These are phyloP conservation scores for Amylocystis lapponica DNA, from an alignment of 768 basidiomycete genomes.

Conservation along the genomic window DNA sequence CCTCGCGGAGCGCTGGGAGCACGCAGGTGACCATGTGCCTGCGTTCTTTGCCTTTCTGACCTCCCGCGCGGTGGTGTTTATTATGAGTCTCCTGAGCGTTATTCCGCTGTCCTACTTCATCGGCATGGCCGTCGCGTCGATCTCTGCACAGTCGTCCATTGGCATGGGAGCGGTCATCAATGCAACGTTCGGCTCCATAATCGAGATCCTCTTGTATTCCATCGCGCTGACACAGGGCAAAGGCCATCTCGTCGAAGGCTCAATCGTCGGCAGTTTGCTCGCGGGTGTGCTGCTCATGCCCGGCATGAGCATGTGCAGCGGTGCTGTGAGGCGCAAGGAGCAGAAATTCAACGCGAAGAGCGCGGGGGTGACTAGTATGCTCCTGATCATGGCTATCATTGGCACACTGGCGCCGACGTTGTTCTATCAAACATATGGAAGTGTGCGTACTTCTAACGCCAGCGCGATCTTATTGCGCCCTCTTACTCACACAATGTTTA, in stretches of 20 bases:
- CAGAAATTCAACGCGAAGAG: conserved; percentile 99
- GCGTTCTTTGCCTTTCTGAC: conserved; percentile 64
- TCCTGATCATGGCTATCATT: conserved; percentile 99
- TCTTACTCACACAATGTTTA: too few relatives aligned
- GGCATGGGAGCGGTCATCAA: conserved; percentile 99
- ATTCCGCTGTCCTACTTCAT: conserved; percentile 99
- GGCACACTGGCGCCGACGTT: conserved; percentile 91
- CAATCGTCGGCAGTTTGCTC: conserved; percentile 90
- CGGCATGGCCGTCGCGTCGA: conserved; percentile 98
- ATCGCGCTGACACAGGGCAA: conserved; percentile 90
- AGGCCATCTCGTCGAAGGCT: conserved; percentile 93
- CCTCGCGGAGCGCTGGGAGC: conserved; percentile 54
- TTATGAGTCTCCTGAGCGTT: conserved; percentile 80
- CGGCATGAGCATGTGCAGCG: conserved; percentile 90
- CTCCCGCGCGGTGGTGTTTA: conserved; percentile 74
- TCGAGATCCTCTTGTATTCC: conserved; percentile 90
- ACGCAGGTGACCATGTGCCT: conserved; percentile 51
- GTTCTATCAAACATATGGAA: conserved; percentile 98
- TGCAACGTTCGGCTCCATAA: conserved; percentile 96
- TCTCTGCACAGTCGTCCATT: conserved; percentile 96
- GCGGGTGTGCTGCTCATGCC: conserved; percentile 98
- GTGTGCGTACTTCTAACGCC: conserved; percentile 64
- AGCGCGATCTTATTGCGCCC: not conserved
- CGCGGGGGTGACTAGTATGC: conserved; percentile 97
- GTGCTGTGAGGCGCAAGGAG: conserved; percentile 86